These are phyloP conservation scores for Prototheca stagnorum DNA, from an alignment of 163 green algal genomes.

Conservation along the genomic window DNA sequence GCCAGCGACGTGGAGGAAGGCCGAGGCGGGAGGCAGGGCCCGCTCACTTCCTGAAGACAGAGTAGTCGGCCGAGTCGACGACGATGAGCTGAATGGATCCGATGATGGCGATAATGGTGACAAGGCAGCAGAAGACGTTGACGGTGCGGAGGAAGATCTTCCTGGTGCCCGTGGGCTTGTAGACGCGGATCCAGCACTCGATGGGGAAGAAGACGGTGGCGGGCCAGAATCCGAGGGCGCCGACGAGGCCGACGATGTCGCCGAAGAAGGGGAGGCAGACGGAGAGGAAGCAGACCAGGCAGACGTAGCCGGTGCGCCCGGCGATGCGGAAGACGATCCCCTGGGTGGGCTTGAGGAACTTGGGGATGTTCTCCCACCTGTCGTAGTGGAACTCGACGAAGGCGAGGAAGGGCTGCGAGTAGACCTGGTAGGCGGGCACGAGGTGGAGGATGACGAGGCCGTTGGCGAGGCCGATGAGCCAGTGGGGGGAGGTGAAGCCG, in stretches of 20 bases:
- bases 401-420: conserved; percentile 17
- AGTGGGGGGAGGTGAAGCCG: conserved; percentile 7
- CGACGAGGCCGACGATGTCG: conserved; percentile 2
- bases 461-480: conserved; percentile 27
- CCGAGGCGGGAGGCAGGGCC: background rate
- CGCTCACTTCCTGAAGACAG: conserved; percentile 4
- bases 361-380: background rate
- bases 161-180: background rate
- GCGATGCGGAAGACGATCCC: conserved; percentile 8
- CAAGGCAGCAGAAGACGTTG: conserved; percentile 12
- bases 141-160: conserved; percentile 7
- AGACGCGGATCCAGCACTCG: conserved; percentile 9
- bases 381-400: conserved; percentile 11
- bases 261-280: conserved; percentile 5
- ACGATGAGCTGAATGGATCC: conserved; percentile 11
- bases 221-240: conserved; percentile 23
- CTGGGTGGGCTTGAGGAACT: background rate
- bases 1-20: too few species aligned
- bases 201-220: conserved; percentile 22
- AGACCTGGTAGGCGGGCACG: conserved; percentile 26
- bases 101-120: conserved; percentile 14
- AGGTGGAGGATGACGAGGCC: conserved; percentile 20
- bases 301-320: background rate
- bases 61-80: background rate
- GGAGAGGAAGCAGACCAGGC: background rate